These are phyloP conservation scores for Apodospora peruviana DNA, from an alignment of 495 filamentous ascomycete species.

Conservation along the genomic window DNA sequence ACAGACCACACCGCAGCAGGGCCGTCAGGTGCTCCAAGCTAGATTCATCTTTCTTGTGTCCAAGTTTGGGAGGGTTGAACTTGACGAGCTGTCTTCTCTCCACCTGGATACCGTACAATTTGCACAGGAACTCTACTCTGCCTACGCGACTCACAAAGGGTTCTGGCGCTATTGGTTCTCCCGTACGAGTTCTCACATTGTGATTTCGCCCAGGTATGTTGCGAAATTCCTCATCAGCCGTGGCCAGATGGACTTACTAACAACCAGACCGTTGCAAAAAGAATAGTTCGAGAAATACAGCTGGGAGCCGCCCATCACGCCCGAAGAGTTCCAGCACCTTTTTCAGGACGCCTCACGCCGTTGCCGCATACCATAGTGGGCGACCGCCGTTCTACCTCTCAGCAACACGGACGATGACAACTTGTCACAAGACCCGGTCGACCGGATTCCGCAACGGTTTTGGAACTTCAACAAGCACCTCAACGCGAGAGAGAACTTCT, in stretches of 20 bases:
- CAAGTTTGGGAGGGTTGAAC: background rate
- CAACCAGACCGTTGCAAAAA: background rate
- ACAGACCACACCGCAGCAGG: too few relatives aligned
- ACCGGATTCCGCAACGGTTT: background rate
- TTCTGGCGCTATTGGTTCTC: background rate
- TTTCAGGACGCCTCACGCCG: background rate
- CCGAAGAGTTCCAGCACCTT: background rate
- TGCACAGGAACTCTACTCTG: background rate
- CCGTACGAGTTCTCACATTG: background rate
- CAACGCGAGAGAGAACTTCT: background rate
- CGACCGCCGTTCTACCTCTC: background rate
- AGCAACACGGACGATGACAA: background rate
- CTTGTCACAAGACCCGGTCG: background rate
- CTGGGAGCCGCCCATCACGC: background rate
- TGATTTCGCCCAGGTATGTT: background rate
- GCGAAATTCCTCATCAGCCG: too few relatives aligned
- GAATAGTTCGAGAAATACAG: background rate
- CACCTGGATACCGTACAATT: background rate
- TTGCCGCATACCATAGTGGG: background rate
- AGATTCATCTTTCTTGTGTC: slow-evolving; percentile 1
- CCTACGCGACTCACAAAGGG: background rate
- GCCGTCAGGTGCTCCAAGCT: background rate
- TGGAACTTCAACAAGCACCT: background rate
- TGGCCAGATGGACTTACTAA: too few relatives aligned
- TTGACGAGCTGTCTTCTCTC: background rate